These are phyloP conservation scores for Candida sanyiensis DNA, from an alignment of 805 yeast genomes.

Conservation along the genomic window DNA sequence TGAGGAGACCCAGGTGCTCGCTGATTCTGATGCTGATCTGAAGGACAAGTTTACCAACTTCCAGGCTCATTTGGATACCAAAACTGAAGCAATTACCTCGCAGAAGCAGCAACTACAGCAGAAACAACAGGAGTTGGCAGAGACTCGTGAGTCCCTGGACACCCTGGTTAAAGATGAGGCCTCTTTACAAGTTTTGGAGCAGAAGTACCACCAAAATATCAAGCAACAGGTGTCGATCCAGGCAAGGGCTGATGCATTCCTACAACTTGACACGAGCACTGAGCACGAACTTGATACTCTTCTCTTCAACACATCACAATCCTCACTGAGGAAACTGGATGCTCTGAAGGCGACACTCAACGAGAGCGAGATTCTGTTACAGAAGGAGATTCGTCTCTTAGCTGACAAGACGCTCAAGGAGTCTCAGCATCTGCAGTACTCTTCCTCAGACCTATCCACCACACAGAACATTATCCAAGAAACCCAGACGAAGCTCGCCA, in stretches of 20 bases:
- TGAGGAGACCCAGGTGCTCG: constrained; percentile 40
- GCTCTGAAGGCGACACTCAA: constrained; percentile 11
- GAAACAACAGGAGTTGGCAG: constrained; percentile 23
- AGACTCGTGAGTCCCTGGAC: constrained; percentile 30
- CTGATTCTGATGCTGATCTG: constrained; percentile 39
- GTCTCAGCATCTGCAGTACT: constrained; percentile 37
- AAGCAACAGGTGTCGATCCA: constrained; percentile 11
- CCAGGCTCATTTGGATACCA: constrained; percentile 26
- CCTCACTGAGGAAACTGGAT: constrained; percentile 11
- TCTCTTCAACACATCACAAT: constrained; percentile 2
- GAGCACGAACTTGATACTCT: constrained; percentile 1
- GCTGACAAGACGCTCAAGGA: constrained; percentile 36
- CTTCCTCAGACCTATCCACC: constrained; percentile 34
- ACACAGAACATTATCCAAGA: constrained; percentile 31
- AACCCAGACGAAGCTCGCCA: constrained; percentile 34
- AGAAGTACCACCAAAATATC: constrained; percentile 27
- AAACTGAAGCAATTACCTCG: constrained; percentile 25
- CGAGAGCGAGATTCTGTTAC: constrained; percentile 7
- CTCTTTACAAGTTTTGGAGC: constrained; percentile 41
- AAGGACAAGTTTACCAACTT: constrained; percentile 38
- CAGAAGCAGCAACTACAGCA: constrained; percentile 22
- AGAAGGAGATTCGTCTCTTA: constrained; percentile 5
- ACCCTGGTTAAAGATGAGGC: constrained; percentile 47
- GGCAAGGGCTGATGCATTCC: constrained; percentile 11
- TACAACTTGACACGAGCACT: constrained; percentile 3